phyloP scores from a whole-genome alignment of 2,329 filamentous ascomycete species.

The Aotearoamyces nothofagi region DNA sequence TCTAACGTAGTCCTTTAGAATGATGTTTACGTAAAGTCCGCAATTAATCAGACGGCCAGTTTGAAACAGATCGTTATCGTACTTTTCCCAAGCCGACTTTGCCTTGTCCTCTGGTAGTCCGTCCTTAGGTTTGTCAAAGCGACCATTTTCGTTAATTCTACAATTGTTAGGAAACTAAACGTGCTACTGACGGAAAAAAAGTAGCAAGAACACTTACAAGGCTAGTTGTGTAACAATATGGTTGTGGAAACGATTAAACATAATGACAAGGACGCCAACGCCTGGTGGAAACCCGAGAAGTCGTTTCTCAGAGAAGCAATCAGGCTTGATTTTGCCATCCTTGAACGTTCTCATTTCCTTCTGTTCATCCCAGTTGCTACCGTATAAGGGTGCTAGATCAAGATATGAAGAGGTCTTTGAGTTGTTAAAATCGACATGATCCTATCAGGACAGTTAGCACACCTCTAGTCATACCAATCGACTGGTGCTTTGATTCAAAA shows the following conservation, averaged over 20 bases:
- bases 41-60: conserved; percentile 61
- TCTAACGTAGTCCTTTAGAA: conserved; percentile 61
- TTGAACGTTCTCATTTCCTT: conserved; percentile 43
- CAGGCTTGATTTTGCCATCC: conserved; percentile 57
- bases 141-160: conserved; percentile 67
- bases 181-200: no score
- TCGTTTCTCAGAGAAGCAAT: conserved; percentile 56
- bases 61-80: conserved; percentile 68
- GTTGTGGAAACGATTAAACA: conserved; percentile 82
- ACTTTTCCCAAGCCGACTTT: conserved; percentile 44
- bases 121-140: conserved; percentile 52
- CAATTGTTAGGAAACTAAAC: no score
- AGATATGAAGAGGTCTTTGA: conserved; percentile 61
- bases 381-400: conserved; percentile 59
- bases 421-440: conserved; percentile 43
- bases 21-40: conserved; percentile 67
- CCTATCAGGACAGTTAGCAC: no score
- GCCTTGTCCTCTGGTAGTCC: conserved; percentile 32
- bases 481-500: background rate
- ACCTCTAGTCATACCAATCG: no score
- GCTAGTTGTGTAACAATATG: conserved; percentile 66
- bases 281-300: conserved; percentile 58
- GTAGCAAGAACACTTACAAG: conserved; percentile 19
- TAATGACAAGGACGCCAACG: conserved; percentile 55
- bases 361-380: conserved; percentile 39